Percentiles rank a stretch among this genome's conserved stretches.
Conservation (phyloP, 1,139 yeast species). For the Entelexis paramagnoliae region DNA sequence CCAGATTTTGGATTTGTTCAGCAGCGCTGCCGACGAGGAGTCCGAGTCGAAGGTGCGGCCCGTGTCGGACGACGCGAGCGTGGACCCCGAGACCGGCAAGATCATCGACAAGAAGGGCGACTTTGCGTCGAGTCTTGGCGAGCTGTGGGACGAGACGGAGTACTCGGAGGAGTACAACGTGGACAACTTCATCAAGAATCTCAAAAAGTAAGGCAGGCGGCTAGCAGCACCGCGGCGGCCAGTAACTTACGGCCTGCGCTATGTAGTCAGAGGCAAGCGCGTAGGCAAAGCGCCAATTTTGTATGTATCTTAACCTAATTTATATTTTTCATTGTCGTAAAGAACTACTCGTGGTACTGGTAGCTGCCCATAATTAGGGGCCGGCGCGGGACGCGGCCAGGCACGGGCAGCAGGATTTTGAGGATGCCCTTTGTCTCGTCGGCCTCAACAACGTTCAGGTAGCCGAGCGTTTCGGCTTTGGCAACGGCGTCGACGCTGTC, state of each 20-base stretch:
- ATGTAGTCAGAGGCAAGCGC: no score
- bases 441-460: slow-evolving; percentile 46
- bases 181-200: slow-evolving; percentile 79
- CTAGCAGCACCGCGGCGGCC: no score
- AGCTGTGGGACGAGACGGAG: slow-evolving; percentile 91
- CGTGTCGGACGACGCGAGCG: slow-evolving; percentile 38
- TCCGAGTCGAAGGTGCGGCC: slow-evolving; percentile 33
- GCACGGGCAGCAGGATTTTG: slow-evolving; percentile 73
- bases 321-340: no score
- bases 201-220: slow-evolving; percentile 36
- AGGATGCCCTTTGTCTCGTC: slow-evolving; percentile 63
- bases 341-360: slow-evolving; percentile 58
- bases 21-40: slow-evolving; percentile 39
- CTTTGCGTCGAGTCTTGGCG: slow-evolving; percentile 71
- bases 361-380: slow-evolving; percentile 56
- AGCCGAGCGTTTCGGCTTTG: slow-evolving; percentile 57
- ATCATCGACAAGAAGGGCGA: slow-evolving; percentile 34
- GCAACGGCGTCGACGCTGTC: slow-evolving; percentile 45
- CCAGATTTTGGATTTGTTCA: slow-evolving; percentile 81
- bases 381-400: slow-evolving; percentile 70
- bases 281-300: no score
- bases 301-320: neutral
- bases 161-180: slow-evolving; percentile 93
- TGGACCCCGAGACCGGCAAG: slow-evolving; percentile 39
- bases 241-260: no score